phyloP scores from a whole-genome alignment of 2,329 filamentous ascomycete species.

The Claviceps humidiphila region DNA sequence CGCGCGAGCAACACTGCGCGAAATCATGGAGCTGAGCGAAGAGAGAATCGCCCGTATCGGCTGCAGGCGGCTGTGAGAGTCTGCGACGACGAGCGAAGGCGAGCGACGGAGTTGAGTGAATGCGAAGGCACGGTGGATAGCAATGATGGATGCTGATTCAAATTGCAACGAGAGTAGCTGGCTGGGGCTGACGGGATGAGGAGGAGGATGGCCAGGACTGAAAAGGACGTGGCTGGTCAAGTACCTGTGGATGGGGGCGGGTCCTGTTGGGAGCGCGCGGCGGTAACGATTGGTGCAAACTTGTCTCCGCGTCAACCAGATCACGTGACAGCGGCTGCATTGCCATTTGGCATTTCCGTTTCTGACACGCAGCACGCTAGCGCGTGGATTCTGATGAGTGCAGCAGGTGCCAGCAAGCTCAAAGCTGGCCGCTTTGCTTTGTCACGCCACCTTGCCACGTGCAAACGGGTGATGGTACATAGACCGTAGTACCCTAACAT shows the following conservation, averaged over 20 bases:
- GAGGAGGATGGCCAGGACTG: constrained; percentile 5
- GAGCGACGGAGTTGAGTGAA: constrained; percentile 9
- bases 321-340: neutral
- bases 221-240: constrained; percentile 28
- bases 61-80: constrained; percentile 9
- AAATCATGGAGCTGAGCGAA: constrained; percentile 15
- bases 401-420: no score
- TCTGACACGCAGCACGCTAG: neutral
- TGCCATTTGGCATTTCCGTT: neutral
- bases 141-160: constrained; percentile 11
- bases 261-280: neutral
- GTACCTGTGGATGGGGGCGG: constrained; percentile 2
- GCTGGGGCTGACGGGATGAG: neutral
- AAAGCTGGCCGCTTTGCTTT: no score
- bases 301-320: constrained; percentile 4
- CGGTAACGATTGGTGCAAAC: neutral
- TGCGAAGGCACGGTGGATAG: constrained; percentile 2
- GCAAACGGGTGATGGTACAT: no score
- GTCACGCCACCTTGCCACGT: no score
- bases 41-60: constrained; percentile 11
- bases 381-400: no score
- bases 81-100: constrained; percentile 14
- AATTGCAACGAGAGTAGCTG: constrained; percentile 3
- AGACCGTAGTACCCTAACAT: no score
- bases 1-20: constrained; percentile 18